Percentiles rank a stretch among this genome's conserved stretches.
Conservation (phyloP, 495 filamentous ascomycete genomes). For the Saxophila tyrrhenica region DNA sequence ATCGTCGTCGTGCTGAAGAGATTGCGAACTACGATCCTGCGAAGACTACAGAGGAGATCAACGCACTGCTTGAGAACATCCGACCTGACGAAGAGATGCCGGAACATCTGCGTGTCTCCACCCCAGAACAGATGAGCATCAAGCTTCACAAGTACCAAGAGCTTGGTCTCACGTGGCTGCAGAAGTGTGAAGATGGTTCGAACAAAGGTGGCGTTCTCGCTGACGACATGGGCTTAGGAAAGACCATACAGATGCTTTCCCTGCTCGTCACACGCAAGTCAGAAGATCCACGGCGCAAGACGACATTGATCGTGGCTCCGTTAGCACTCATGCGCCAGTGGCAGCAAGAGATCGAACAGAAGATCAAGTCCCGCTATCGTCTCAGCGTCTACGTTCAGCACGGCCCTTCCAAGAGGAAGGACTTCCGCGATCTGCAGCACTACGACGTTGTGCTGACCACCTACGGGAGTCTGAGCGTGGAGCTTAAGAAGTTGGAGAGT, state of each 20-base stretch:
- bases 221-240: conserved; percentile 93
- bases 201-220: conserved; percentile 79
- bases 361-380: conserved; percentile 47
- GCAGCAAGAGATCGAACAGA: conserved; percentile 69
- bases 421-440: conserved; percentile 49
- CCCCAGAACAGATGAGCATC: conserved; percentile 58
- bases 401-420: conserved; percentile 39
- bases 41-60: conserved; percentile 23
- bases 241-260: conserved; percentile 82
- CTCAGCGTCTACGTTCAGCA: conserved; percentile 63
- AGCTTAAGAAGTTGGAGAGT: conserved; percentile 48
- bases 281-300: conserved; percentile 51
- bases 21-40: conserved; percentile 10
- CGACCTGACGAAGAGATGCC: conserved; percentile 29
- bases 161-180: conserved; percentile 72
- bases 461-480: conserved; percentile 65
- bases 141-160: conserved; percentile 74
- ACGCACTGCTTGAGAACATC: conserved; percentile 28
- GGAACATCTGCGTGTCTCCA: conserved; percentile 31
- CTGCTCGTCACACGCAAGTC: conserved; percentile 68
- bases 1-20: conserved; percentile 5
- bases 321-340: conserved; percentile 83
- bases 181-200: conserved; percentile 61
- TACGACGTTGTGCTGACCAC: conserved; percentile 87
- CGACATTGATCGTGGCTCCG: conserved; percentile 78